Base-by-base conservation (phyloP, 176 grass and related monocot genomes). In the Eleusine coracana region DNA sequence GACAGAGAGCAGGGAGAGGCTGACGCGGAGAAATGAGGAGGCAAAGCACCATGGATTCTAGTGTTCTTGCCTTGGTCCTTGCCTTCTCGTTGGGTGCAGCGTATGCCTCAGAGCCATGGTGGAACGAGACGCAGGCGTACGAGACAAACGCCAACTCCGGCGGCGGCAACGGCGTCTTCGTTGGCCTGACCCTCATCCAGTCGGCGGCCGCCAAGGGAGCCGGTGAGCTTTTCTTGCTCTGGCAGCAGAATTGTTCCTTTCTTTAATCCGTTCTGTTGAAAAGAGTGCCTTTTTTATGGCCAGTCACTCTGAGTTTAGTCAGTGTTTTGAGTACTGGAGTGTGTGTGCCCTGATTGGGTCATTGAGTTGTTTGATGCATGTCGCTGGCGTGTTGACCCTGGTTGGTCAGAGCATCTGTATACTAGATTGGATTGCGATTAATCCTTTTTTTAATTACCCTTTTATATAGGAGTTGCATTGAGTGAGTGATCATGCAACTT, bases 121-220 rank as follows among this genome's bases (percentile, higher is more conserved):
- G 74, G 65, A 99, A 99, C 81, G 81, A 46, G 77, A 96, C 86
- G 16, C 73, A 86, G 36, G 67, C 87, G 27, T 83, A 71, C 73
- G 64, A 48, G 54, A 66, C 72, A 37, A 70, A 55, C 36, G 79
- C 80, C 76, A 73, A 51, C 74, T 66, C 75, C 71, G 78, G 74
- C 12, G 82, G 85, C 27, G 59, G 86, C 64, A 89, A 88, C 27
- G 83, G 89, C 74, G 87, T 95, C 70, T 90, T 91, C 74, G 97
- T 99, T 50, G 91, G 77, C 41, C 83, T 99, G 16, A 96, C 93
- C 0, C 87, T 96, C 70, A 92, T 99, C 77, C 93, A 92, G 68
- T 92, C 77, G 14, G 97, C 97, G 23, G 87, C 78, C 6, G 91
- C 91, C 5, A 93, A 94, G 85, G 97, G 97, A 36, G 97, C 93